Conservation (phyloP, 768 basidiomycete species). For the Mycena crocata region DNA sequence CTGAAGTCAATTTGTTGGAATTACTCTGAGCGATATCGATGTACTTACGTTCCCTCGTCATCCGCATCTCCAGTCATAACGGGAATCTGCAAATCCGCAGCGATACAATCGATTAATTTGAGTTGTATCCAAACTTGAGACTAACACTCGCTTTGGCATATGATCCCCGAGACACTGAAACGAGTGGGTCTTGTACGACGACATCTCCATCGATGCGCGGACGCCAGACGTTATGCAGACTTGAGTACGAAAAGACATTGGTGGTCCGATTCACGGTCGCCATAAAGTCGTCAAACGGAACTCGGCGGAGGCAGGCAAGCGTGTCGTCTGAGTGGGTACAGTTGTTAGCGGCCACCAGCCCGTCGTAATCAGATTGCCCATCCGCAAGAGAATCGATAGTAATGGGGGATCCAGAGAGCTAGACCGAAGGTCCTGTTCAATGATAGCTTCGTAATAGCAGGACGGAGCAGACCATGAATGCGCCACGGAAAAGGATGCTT, state of each 20-base stretch:
- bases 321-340: conserved; percentile 43
- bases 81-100: conserved; percentile 2
- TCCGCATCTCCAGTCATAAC: conserved; percentile 16
- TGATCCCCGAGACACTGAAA: neutral
- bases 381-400: neutral
- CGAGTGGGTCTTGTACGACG: neutral
- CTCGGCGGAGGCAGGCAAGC: conserved; percentile 48
- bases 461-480: conserved; percentile 26
- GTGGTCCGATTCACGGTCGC: conserved; percentile 48
- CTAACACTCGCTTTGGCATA: conserved; percentile 4
- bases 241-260: conserved; percentile 42
- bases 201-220: conserved; percentile 35
- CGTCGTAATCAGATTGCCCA: conserved; percentile 14
- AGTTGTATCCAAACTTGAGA: conserved; percentile 22
- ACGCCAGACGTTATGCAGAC: conserved; percentile 47
- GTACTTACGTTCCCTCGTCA: conserved; percentile 26
- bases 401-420: neutral
- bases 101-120: neutral
- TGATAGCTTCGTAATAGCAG: neutral
- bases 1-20: neutral
- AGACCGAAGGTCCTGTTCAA: neutral
- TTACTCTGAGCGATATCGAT: no score
- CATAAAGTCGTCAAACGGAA: conserved; percentile 44
- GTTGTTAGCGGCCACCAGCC: conserved; percentile 14
- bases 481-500: conserved; percentile 12